Percentiles rank a stretch among this genome's conserved stretches.
Evolutionary conservation across 306 rosid genomes (phyloP).

Genomic region (Abrus pulchellus): DNA sequence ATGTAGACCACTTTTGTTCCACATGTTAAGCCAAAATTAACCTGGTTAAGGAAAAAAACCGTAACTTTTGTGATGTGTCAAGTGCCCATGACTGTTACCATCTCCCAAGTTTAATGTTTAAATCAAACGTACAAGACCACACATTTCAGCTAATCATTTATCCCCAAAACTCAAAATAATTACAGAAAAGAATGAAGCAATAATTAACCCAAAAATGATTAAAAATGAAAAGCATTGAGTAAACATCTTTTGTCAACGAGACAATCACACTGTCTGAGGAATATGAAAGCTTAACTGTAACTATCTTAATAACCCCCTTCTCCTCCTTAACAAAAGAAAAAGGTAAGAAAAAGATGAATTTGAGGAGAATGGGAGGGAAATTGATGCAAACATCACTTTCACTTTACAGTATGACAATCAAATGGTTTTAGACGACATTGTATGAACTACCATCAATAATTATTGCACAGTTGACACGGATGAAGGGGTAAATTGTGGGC

Average conservation of each 20-base stretch:
- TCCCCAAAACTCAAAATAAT: slow-evolving; percentile 16
- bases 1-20: slow-evolving; percentile 71
- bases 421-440: slow-evolving; percentile 44
- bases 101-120: slow-evolving; percentile 31
- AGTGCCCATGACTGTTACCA: slow-evolving; percentile 35
- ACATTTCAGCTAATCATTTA: slow-evolving; percentile 30
- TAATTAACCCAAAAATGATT: slow-evolving; percentile 57
- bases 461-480: slow-evolving; percentile 43
- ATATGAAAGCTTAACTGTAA: slow-evolving; percentile 62
- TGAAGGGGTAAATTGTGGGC: slow-evolving; percentile 24
- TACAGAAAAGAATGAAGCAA: slow-evolving; percentile 56
- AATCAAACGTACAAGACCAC: slow-evolving; percentile 23
- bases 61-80: slow-evolving; percentile 63
- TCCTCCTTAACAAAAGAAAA: not conserved
- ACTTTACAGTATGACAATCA: slow-evolving; percentile 35
- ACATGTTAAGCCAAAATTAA: slow-evolving; percentile 48
- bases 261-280: slow-evolving; percentile 72
- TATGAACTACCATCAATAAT: slow-evolving; percentile 41
- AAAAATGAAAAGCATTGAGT: slow-evolving; percentile 51
- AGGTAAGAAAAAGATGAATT: slow-evolving; percentile 6
- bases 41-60: slow-evolving; percentile 51
- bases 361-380: slow-evolving; percentile 45
- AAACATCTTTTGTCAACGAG: slow-evolving; percentile 65
- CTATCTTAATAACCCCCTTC: slow-evolving; percentile 29
- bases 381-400: slow-evolving; percentile 47